Evolutionary conservation across 2,329 filamentous ascomycete species (phyloP).

Genomic region (Pestalotiopsis sp.): DNA sequence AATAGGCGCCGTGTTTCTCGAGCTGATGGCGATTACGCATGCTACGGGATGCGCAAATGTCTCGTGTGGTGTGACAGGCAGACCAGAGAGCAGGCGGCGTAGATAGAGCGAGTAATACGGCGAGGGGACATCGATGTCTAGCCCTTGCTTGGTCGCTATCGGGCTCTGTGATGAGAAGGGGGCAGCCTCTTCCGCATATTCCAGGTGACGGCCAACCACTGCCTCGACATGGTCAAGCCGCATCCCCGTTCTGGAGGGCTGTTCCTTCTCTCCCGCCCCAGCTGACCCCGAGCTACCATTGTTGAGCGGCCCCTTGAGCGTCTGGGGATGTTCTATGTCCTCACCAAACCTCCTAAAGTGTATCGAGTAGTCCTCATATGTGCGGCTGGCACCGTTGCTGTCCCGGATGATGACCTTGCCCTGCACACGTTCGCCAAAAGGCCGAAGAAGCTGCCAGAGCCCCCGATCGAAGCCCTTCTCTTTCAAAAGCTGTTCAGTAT

Average conservation of each 20-base stretch:
- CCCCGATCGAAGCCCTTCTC: conserved; percentile 85
- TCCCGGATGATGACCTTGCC: conserved; percentile 91
- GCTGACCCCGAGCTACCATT: conserved; percentile 16
- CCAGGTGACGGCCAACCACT: conserved; percentile 77
- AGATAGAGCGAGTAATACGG: conserved; percentile 87
- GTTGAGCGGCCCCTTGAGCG: conserved; percentile 33
- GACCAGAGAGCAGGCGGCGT: conserved; percentile 76
- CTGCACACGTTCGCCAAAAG: conserved; percentile 85
- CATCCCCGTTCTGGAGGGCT: conserved; percentile 29
- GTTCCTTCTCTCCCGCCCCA: neutral
- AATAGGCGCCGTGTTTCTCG: conserved; percentile 79
- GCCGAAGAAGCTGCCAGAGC: conserved; percentile 81
- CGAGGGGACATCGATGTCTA: conserved; percentile 59
- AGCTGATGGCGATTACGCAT: conserved; percentile 93
- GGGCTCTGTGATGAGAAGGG: conserved; percentile 38
- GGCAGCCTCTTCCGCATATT: conserved; percentile 68
- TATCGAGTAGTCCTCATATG: conserved; percentile 88
- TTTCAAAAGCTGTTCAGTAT: conserved; percentile 77
- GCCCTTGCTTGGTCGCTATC: conserved; percentile 39
- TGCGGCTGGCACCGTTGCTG: conserved; percentile 80
- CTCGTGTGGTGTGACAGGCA: conserved; percentile 81
- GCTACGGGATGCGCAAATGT: conserved; percentile 94
- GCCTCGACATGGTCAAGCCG: conserved; percentile 72
- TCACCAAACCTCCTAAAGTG: conserved; percentile 76
- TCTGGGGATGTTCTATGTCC: conserved; percentile 53